Base-by-base conservation (phyloP, 345 rosid genomes). In the Clausena lansium region DNA sequence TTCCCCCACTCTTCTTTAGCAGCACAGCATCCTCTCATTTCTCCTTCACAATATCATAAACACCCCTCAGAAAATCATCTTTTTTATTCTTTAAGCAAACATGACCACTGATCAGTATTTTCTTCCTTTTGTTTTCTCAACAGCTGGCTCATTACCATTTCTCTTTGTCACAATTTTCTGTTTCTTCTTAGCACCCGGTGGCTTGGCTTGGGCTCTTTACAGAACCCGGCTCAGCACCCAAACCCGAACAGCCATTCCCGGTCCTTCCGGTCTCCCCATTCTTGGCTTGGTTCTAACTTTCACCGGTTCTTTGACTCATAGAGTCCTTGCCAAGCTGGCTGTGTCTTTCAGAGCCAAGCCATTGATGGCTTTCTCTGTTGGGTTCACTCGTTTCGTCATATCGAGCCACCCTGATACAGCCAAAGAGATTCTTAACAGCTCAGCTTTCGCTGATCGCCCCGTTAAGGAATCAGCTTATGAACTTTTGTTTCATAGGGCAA, bases 381-480 rank as follows among this genome's bases (percentile, higher is more conserved):
- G 98, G 45, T 82, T 91, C 77, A 91, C 90, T 6, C 90, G 96
- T 28, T 91, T 91, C 5, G 58, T 94, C 19, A 87, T 94, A 73
- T 87, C 92, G 2, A 91, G 97, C 68, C 79, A 93, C 45, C 90
- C 97, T 10, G 92, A 93, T 35, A 85, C 89, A 4, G 98, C 94
- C 9, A 94, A 83, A 62, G 98, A 93, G 85, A 86, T 94, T 72
- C 54, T 94, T 24, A 86, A 75, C 84, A 94, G 91, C 81, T 86
- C 95, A 2, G 93, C 95, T 60, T 94, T 94, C 27, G 94, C 91
- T 0, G 93, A 94, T 81, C 86, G 98, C 33, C 98, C 98, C 2
- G 82, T 93, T 17, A 94, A 94, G 82, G 95, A 94, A 71, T 94
- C 98, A 0, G 98, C 98, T 24, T 94, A 91, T 67, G 95, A 89